Percentiles rank a stretch among this genome's conserved stretches.
Evolutionary conservation across 75 land plant genomes (phyloP).

Genomic region (Adiantum capillusveneris): DNA sequence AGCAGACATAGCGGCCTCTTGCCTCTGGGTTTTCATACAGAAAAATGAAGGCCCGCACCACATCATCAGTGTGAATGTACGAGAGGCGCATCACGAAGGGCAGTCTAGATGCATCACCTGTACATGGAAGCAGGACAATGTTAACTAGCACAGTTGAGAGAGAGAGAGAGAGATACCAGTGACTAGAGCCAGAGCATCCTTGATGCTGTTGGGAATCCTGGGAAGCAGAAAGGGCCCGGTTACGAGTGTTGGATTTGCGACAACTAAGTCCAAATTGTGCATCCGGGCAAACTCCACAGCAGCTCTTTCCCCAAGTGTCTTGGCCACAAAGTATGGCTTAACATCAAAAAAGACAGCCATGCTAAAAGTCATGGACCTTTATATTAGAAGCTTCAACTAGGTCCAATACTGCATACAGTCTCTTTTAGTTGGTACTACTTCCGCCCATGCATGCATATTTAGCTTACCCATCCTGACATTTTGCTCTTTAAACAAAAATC

Average conservation of each 20-base stretch:
- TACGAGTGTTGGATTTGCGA: conserved; percentile 14
- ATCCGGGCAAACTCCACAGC: conserved; percentile 37
- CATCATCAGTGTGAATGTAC: conserved; percentile 71
- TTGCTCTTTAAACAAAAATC: conserved; percentile 40
- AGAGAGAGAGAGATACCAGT: background rate
- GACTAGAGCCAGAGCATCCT: background rate
- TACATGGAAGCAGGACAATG: background rate
- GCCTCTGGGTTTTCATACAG: conserved; percentile 61
- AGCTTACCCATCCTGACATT: conserved; percentile 45
- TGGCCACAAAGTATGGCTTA: conserved; percentile 29
- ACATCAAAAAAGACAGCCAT: background rate
- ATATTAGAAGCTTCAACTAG: too few species aligned
- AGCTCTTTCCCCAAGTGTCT: conserved; percentile 39
- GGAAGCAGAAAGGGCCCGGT: background rate
- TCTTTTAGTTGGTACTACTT: too few species aligned
- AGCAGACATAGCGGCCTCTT: conserved; percentile 82
- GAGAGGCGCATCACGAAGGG: background rate
- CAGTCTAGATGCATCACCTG: background rate
- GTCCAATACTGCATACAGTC: too few species aligned
- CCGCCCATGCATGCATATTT: too few species aligned
- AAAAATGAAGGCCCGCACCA: conserved; percentile 54
- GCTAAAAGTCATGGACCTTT: too few species aligned
- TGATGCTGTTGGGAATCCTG: conserved; percentile 3
- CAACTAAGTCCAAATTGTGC: conserved; percentile 27
- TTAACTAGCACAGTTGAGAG: background rate